These are phyloP conservation scores for Hymenoscyphus infarciens DNA, from an alignment of 2,329 filamentous ascomycete species.

Conservation along the genomic window DNA sequence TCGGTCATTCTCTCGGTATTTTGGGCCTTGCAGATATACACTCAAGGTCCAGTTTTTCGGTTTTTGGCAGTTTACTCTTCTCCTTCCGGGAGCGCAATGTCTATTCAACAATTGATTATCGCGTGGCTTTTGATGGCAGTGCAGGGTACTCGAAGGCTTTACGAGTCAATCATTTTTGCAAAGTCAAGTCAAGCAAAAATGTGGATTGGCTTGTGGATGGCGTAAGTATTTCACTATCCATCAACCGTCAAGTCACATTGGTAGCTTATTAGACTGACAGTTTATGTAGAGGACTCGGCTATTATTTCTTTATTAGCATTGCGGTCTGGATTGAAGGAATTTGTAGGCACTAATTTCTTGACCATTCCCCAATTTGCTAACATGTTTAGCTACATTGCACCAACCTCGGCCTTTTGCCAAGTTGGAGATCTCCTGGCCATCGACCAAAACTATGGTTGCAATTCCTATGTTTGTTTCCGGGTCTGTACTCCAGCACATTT, in stretches of 20 bases:
- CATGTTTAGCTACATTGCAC: slow-evolving; percentile 25
- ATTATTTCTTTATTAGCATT: slow-evolving; percentile 71
- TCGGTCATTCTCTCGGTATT: slow-evolving; percentile 68
- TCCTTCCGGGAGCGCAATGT: slow-evolving; percentile 44
- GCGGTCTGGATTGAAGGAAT: slow-evolving; percentile 83
- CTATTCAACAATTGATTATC: slow-evolving; percentile 57
- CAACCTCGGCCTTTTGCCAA: slow-evolving; percentile 10
- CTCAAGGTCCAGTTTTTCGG: slow-evolving; percentile 51
- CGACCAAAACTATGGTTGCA: slow-evolving; percentile 51
- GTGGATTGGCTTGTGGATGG: slow-evolving; percentile 78
- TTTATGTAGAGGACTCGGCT: slow-evolving; percentile 55
- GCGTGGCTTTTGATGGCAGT: slow-evolving; percentile 70
- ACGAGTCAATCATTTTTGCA: slow-evolving; percentile 65
- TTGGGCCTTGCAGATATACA: slow-evolving; percentile 66
- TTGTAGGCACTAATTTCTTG: slow-evolving; percentile 46
- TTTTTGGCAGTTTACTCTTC: slow-evolving; percentile 41
- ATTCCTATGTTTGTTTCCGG: slow-evolving; percentile 64
- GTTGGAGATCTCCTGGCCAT: slow-evolving; percentile 28
- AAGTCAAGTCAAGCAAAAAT: slow-evolving; percentile 68
- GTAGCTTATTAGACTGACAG: neutral
- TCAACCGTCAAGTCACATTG: neutral
- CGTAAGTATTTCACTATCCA: slow-evolving; percentile 38
- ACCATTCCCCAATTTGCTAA: slow-evolving; percentile 17
- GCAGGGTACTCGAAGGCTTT: slow-evolving; percentile 72
- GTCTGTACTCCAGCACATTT: slow-evolving; percentile 70